Evolutionary conservation across 805 yeast species (phyloP).

Genomic region (Henningerozyma blattae): DNA sequence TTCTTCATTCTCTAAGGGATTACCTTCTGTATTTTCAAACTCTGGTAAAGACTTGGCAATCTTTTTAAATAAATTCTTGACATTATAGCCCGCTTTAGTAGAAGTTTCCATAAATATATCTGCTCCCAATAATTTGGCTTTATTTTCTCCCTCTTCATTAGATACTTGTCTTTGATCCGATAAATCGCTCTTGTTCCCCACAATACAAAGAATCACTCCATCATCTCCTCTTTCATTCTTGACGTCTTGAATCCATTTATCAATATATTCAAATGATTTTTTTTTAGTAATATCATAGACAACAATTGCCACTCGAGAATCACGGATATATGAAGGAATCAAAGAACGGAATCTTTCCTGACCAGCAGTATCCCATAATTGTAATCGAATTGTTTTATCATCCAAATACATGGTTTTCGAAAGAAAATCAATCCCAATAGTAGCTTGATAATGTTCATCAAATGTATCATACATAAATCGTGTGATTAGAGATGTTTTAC

Average conservation of each 20-base stretch:
- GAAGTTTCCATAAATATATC: slow-evolving; percentile 83
- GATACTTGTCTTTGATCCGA: slow-evolving; percentile 72
- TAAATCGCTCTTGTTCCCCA: slow-evolving; percentile 85
- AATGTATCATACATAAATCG: slow-evolving; percentile 96
- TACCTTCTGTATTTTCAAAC: slow-evolving; percentile 33
- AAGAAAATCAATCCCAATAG: slow-evolving; percentile 92
- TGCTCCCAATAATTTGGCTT: slow-evolving; percentile 61
- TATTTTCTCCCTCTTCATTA: slow-evolving; percentile 70
- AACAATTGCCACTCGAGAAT: slow-evolving; percentile 92
- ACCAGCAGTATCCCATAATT: slow-evolving; percentile 97
- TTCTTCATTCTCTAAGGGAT: slow-evolving; percentile 18
- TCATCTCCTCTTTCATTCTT: slow-evolving; percentile 79
- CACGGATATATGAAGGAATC: slow-evolving; percentile 92
- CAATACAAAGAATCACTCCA: slow-evolving; percentile 79
- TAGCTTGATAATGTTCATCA: slow-evolving; percentile 89
- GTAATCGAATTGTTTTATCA: slow-evolving; percentile 88
- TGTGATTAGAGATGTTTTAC: slow-evolving; percentile 92
- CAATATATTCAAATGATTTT: slow-evolving; percentile 72
- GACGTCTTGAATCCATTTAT: slow-evolving; percentile 91
- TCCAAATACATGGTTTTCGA: slow-evolving; percentile 92
- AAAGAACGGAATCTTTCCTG: slow-evolving; percentile 92
- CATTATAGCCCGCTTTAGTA: slow-evolving; percentile 90
- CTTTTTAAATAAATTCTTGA: slow-evolving; percentile 76
- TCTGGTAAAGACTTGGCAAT: slow-evolving; percentile 90
- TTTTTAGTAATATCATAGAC: slow-evolving; percentile 88